Base-by-base conservation (phyloP, 768 basidiomycete genomes). In the Suillus plorans region DNA sequence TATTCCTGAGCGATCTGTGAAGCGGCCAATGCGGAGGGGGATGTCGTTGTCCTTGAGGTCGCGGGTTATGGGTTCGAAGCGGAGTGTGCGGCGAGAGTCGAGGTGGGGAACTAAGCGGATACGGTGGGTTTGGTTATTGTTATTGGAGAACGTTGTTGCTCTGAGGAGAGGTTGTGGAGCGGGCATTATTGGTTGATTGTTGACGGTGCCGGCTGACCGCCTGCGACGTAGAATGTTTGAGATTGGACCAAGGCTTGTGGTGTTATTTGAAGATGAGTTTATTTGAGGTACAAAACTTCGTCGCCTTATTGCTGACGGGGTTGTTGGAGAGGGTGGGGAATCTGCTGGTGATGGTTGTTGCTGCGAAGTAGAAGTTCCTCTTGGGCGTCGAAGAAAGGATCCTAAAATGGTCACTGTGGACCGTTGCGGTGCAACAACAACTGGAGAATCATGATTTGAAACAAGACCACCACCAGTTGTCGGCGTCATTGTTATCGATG, bases 61-160 rank as follows among this genome's bases (percentile, higher is more conserved):
- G 36, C 97, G 88, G 50, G 86, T 82, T 82, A 98, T 94, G 68
- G 95, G 90, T 60, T 98, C 96, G 79, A 98, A 98, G 66, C 90
- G 87, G 25, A 99, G 87, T 1, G 92, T 92, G 62, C 94, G 89
- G 16, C 92, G 86, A n/a, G 90, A 88, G 76, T 99, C 97, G 72
- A 98, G 89, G 72, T 98, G 95, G 14, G 97, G 97, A 12, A 99
- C 97, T 61, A 99, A 89, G 18, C 96, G 90, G 72, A 98, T 93
- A 66, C 94, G 91, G 71, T 92, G 89, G 3, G 82, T 67, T 9
- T 78, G 76, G 37, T 69, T 68, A 6, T n/a, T 4, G 69, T 64
- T 64, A 12, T 68, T 69, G 60, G 65, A 63, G 70, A 56, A 68
- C 63, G 45, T 16, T 60, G 34, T 47, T 64, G 58, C 34, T 7